Conservation (phyloP, 1,139 yeast genomes). For the Suhomyces maxii region DNA sequence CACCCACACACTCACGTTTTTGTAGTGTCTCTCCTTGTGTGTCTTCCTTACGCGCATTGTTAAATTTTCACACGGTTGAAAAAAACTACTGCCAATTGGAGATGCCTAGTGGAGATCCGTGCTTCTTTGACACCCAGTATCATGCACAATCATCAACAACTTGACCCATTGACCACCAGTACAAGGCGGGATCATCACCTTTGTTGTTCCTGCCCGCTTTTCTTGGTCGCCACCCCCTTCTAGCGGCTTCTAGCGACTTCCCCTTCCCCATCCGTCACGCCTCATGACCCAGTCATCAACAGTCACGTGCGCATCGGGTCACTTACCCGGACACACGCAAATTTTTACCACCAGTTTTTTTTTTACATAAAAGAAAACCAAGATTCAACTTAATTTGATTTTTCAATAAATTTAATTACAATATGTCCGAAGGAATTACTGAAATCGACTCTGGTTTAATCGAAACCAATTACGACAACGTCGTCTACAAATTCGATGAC, state of each 20-base stretch:
- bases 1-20: too few species aligned
- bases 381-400: background rate
- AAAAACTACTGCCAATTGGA: too few species aligned
- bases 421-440: conserved; percentile 61
- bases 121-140: too few species aligned
- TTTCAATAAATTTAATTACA: conserved; percentile 3
- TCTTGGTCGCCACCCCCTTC: background rate
- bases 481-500: conserved; percentile 86
- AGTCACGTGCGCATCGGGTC: conserved; percentile 10
- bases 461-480: conserved; percentile 97
- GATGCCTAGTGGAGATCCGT: too few species aligned
- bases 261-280: background rate
- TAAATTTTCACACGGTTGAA: too few species aligned
- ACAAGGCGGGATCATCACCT: too few species aligned
- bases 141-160: too few species aligned
- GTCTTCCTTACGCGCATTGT: too few species aligned
- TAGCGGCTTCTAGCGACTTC: too few species aligned
- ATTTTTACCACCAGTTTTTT: conserved; percentile 10
- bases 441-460: conserved; percentile 84
- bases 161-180: too few species aligned
- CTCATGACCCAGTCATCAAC: background rate
- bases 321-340: conserved; percentile 18
- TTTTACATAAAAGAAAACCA: conserved; percentile 4
- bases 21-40: too few species aligned
- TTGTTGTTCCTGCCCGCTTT: too few species aligned